Evolutionary conservation across 768 basidiomycete species (phyloP), one percentile per base, ranked within the genome.

Genomic region (Kwoniella pini): DNA sequence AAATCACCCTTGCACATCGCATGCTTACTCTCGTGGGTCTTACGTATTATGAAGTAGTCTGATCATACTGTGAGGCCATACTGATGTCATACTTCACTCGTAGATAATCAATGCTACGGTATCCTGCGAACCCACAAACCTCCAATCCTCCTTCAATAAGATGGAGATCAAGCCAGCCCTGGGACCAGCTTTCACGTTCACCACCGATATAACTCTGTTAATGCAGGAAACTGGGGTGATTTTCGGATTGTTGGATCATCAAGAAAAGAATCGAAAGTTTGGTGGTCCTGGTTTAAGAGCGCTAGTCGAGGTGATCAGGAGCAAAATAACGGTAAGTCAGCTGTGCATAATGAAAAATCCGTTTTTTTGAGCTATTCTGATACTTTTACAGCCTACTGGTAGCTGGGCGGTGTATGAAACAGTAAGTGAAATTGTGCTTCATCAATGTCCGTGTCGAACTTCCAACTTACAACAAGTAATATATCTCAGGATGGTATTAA

Each of bases 291-390:
- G 74, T 13, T 48, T 71, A 54, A 72, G 77, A 45, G 65, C 55
- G 1, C 60, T 76, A 21, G 72, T 76, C 3, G 77, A 78, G 56
- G 73, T 76, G 2, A 44, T 76, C 45, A 74, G 76, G 63, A 74
- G 71, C 54, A 30, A 68, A 27, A 62, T 72, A 0, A 67, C 69
- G 39, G 76, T 75, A 55, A 64, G 76, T 58, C 48, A 1, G 22
- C 39, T 27, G 42, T 26, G 56, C n/a, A n/a, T n/a, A n/a, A n/a
- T n/a, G n/a, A n/a, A n/a, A n/a, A 28, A 46, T 38, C 2, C 12
- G 31, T 9, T 9, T 0, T 22, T n/a, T 39, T 40, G 12, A 26
- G 11, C n/a, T 17, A 36, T 27, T 60, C 58, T 70, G 48, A 62
- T 40, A 40, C 6, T 17, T 5, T 24, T 17, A 12, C 24, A 74